Evolutionary conservation across 495 filamentous ascomycete species (phyloP), one percentile per base, ranked within the genome.

Genomic region (Annulohypoxylon bovei): DNA sequence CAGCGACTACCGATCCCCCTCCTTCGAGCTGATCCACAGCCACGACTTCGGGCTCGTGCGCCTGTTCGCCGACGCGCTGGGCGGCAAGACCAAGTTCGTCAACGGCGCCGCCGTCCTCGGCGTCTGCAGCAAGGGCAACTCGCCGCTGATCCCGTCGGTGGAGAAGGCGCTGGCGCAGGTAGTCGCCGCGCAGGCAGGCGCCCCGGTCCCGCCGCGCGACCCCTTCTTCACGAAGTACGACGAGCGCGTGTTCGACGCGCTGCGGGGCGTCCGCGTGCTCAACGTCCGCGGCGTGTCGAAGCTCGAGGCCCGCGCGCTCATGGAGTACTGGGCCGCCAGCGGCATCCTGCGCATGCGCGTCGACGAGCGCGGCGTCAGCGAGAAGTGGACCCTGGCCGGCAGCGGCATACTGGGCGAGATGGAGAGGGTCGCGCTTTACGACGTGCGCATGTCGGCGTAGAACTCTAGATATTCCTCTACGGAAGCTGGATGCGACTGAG

Each of bases 251-350:
- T 82, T 83, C 30, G 79, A 87, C n/a, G 84, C 85, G 22, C 79
- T 94, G 40, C 80, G 87, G 67, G 78, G 71, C 27, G 83, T 83
- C 11, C 70, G 79, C 42, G 74, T 88, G 1, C 16, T 88, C 47
- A 79, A 81, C 11, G 71, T 97, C 23, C 80, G 80, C 27, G 90
- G 92, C 4, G 60, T 98, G 65, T 91, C 82, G 59, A 92, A 88
- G 76, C 79, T 82, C 22, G 94, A 98, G 81, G 89, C 94, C 37
- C 87, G 91, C 58, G 85, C 87, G 0, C 82, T 95, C 70, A 88
- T 98, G 88, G 95, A 98, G 83, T 98, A 98, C 80, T 98, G 93
- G 81, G 94, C 92, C 3, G 86, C 84, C 23, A 97, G 93, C 78
- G 95, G 95, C 16, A 81, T 98, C 72, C 76, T 96, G 74, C 87